Evolutionary conservation across 805 yeast genomes (phyloP).

Genomic region (Spencermartinsiella europaea): DNA sequence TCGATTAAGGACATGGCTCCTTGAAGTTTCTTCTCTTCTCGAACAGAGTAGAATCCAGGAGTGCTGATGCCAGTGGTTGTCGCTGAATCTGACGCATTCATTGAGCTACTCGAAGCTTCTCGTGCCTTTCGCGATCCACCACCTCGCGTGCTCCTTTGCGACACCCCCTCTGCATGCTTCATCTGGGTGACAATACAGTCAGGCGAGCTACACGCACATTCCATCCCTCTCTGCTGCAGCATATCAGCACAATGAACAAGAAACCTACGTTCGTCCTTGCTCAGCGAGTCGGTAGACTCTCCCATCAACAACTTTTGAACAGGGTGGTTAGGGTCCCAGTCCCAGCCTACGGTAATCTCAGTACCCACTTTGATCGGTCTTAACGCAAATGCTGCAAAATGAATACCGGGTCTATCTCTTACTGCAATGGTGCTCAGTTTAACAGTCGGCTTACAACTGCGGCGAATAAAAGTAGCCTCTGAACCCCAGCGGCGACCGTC

Average conservation of each 20-base stretch:
- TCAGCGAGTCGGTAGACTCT: slow-evolving; percentile 24
- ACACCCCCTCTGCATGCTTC: slow-evolving; percentile 18
- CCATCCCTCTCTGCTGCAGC: slow-evolving; percentile 24
- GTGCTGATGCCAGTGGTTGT: slow-evolving; percentile 4
- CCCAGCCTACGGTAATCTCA: slow-evolving; percentile 80
- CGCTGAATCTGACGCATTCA: slow-evolving; percentile 4
- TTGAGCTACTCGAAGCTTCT: neutral
- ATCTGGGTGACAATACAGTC: slow-evolving; percentile 25
- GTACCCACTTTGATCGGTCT: slow-evolving; percentile 55
- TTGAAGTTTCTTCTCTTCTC: slow-evolving; percentile 27
- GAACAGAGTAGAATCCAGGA: slow-evolving; percentile 18
- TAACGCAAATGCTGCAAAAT: slow-evolving; percentile 53
- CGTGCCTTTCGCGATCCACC: slow-evolving; percentile 1
- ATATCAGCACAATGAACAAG: slow-evolving; percentile 16
- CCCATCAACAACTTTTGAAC: slow-evolving; percentile 49
- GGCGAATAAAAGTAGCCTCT: slow-evolving; percentile 64
- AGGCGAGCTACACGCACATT: slow-evolving; percentile 26
- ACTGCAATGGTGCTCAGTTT: slow-evolving; percentile 45
- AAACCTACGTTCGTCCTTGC: slow-evolving; percentile 19
- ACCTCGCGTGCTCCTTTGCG: slow-evolving; percentile 10
- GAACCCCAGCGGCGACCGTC: slow-evolving; percentile 83
- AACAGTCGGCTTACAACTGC: slow-evolving; percentile 74
- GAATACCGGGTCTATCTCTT: slow-evolving; percentile 33
- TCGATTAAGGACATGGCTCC: slow-evolving; percentile 23
- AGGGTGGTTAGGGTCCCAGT: slow-evolving; percentile 81